Conservation (phyloP, 1,284 basidiomycete species). For the Ganoderma sinense region DNA sequence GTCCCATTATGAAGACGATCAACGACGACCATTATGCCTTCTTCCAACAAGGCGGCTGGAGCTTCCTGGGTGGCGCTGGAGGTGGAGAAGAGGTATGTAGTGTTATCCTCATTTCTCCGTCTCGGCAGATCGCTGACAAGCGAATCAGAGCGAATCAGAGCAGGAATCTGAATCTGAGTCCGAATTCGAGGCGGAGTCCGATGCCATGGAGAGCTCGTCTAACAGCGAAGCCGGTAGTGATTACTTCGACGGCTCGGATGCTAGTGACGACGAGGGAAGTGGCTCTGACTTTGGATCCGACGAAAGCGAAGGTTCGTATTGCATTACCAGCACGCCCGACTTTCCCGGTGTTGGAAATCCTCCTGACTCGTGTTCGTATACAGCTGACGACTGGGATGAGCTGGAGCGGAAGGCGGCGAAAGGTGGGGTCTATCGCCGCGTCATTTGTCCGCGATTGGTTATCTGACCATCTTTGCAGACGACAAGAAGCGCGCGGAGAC, state of each 20-base stretch:
- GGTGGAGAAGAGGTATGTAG: slow-evolving; percentile 67
- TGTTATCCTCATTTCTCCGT: slow-evolving; percentile 1
- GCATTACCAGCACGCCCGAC: neutral
- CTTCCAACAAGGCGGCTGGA: slow-evolving; percentile 97
- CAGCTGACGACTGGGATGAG: slow-evolving; percentile 95
- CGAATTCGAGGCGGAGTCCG: slow-evolving; percentile 81
- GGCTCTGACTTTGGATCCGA: slow-evolving; percentile 74
- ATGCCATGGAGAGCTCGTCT: slow-evolving; percentile 49
- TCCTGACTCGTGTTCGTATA: neutral
- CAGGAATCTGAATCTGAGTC: slow-evolving; percentile 80
- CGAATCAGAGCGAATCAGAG: slow-evolving; percentile 68
- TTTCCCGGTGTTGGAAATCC: slow-evolving; percentile 26
- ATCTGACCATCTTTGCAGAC: slow-evolving; percentile 47
- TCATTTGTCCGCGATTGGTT: neutral
- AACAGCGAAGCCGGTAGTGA: slow-evolving; percentile 64
- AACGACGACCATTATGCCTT: slow-evolving; percentile 97
- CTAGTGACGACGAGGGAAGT: slow-evolving; percentile 70
- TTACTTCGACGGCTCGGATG: slow-evolving; percentile 65
- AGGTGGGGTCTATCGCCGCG: slow-evolving; percentile 53
- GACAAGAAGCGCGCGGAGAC: slow-evolving; percentile 71
- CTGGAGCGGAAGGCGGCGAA: slow-evolving; percentile 90
- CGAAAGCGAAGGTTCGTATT: slow-evolving; percentile 66
- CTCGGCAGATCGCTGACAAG: slow-evolving; percentile 13
- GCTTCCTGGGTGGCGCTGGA: slow-evolving; percentile 83
- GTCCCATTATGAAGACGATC: slow-evolving; percentile 96